phyloP scores from a whole-genome alignment of 2,329 filamentous ascomycete species.

The Dendryphion nanum region DNA sequence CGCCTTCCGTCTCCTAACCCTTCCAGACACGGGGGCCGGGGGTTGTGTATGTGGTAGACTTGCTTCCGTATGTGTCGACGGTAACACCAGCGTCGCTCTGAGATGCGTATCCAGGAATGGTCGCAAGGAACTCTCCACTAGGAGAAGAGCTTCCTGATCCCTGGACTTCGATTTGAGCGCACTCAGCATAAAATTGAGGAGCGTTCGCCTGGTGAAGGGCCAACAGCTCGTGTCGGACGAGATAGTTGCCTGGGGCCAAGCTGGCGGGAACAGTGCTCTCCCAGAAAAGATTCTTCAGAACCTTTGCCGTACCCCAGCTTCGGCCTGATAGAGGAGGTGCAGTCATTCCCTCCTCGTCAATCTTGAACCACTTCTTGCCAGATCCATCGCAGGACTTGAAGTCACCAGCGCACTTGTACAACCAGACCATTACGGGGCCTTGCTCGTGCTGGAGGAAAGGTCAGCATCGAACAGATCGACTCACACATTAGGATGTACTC shows the following conservation, averaged over 20 bases:
- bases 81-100: slow-evolving; percentile 51
- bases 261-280: slow-evolving; percentile 53
- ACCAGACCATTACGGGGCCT: slow-evolving; percentile 59
- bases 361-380: slow-evolving; percentile 58
- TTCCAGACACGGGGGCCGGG: slow-evolving; percentile 53
- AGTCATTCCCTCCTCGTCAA: slow-evolving; percentile 54
- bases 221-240: slow-evolving; percentile 58
- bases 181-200: slow-evolving; percentile 57
- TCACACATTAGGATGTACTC: too few relatives aligned
- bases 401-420: slow-evolving; percentile 49
- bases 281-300: slow-evolving; percentile 52
- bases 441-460: too few relatives aligned
- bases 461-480: too few relatives aligned
- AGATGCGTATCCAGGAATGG: slow-evolving; percentile 43
- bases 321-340: slow-evolving; percentile 46
- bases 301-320: slow-evolving; percentile 51
- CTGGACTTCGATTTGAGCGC: slow-evolving; percentile 55
- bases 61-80: slow-evolving; percentile 52
- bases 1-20: slow-evolving; percentile 40
- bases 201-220: slow-evolving; percentile 55
- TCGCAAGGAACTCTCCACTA: slow-evolving; percentile 41
- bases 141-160: slow-evolving; percentile 50
- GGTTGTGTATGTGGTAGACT: slow-evolving; percentile 47
- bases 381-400: slow-evolving; percentile 54
- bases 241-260: slow-evolving; percentile 52